Evolutionary conservation across 208 protist genomes (phyloP), one percentile per base, ranked within the genome.

Genomic region (Borovskyia barvae): DNA sequence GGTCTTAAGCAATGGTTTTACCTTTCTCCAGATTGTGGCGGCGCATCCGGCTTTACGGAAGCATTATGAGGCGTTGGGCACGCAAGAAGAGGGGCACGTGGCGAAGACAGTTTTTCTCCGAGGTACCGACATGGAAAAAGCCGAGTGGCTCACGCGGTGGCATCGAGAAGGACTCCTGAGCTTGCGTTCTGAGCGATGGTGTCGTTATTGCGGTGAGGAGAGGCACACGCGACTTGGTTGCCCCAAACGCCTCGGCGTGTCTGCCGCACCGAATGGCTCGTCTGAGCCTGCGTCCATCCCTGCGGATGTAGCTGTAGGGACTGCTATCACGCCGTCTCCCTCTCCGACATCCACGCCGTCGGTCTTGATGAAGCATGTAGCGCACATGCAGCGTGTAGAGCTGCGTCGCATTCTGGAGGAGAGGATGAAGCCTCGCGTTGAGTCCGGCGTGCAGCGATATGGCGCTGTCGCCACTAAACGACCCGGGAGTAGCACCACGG

Each of bases 301-400:
- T n/a, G n/a, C n/a, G n/a, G n/a, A n/a, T n/a, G n/a, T n/a, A n/a
- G 50, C 9, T 15, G 29, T 36, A 1, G 17, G 15, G 20, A 20
- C 17, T 29, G 19, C 30, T 49, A 36, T 22, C 2, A 6, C 15
- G 11, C 35, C 15, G 4, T 11, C 36, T 28, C 15, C 22, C 12
- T 33, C 43, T 20, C 2, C 46, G 20, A 20, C 22, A 20, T 8
- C 2, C 30, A 40, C 8, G 28, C 35, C 53, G 37, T 69, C 65
- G 9, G 62, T 77, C 15, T 33, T 82, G 46, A n/a, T 46, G 46
- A 84, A 86, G 43, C 82, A 83, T 52, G 14, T 55, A 0, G 78
- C 67, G 14, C 88, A 95, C 49, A 75, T 81, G 36, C 80, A 79
- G 40, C 80, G 86, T 19, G 32, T 95, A 20, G 85, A 92, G 63